Evolutionary conservation across 1,284 basidiomycete genomes (phyloP).

Genomic region (Papiliotrema fonsecae): DNA sequence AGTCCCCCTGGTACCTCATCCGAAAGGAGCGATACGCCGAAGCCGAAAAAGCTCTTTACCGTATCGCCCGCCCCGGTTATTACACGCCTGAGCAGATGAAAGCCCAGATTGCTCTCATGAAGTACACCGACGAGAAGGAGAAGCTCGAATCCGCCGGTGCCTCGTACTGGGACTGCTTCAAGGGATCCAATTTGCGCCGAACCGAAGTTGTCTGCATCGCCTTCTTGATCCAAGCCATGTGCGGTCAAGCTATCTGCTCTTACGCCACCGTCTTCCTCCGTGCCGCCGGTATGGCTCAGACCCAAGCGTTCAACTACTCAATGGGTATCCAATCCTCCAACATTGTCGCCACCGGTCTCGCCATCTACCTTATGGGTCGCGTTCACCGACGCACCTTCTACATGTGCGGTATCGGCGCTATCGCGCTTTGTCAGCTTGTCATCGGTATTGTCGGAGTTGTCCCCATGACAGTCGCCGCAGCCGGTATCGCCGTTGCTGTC

Average conservation of each 20-base stretch:
- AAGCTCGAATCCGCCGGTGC: constrained; percentile 32
- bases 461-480: neutral
- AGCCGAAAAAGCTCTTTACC: constrained; percentile 40
- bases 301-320: constrained; percentile 13
- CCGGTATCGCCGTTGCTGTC: constrained; percentile 8
- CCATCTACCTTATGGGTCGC: constrained; percentile 16
- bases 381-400: constrained; percentile 20
- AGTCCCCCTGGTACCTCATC: constrained; percentile 26
- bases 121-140: constrained; percentile 38
- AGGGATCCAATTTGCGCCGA: constrained; percentile 43
- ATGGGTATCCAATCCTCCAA: constrained; percentile 16
- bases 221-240: constrained; percentile 29
- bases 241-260: constrained; percentile 13
- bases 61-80: constrained; percentile 13
- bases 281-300: constrained; percentile 12
- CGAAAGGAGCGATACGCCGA: constrained; percentile 47
- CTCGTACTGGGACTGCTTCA: constrained; percentile 47
- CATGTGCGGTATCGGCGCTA: constrained; percentile 8
- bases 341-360: constrained; percentile 10
- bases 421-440: constrained; percentile 11
- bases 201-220: constrained; percentile 45
- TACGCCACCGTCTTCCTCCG: constrained; percentile 15
- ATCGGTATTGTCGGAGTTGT: constrained; percentile 33
- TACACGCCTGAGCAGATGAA: constrained; percentile 5
- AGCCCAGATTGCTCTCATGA: constrained; percentile 24